Evolutionary conservation across 2,329 filamentous ascomycete species (phyloP).

Genomic region (Harringtonia lauricola): DNA sequence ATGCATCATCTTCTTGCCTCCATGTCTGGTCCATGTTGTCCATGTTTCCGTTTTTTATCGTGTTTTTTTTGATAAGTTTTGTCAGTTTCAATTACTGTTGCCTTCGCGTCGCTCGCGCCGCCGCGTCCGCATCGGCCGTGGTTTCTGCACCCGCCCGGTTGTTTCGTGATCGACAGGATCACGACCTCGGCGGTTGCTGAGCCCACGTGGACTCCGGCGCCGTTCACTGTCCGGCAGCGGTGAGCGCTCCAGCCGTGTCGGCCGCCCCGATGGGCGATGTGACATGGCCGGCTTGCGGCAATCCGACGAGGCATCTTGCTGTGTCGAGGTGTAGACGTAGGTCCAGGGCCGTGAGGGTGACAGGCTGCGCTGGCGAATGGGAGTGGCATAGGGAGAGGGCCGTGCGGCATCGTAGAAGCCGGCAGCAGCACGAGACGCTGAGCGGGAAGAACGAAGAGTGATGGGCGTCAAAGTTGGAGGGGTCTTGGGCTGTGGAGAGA

Average conservation of each 20-base stretch:
- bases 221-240: too few relatives aligned
- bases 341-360: not conserved
- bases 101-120: slow-evolving; percentile 13
- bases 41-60: not conserved
- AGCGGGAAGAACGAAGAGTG: too few relatives aligned
- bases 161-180: not conserved
- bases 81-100: slow-evolving; percentile 19
- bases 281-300: not conserved
- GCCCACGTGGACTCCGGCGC: too few relatives aligned
- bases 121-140: slow-evolving; percentile 12
- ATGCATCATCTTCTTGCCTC: too few relatives aligned
- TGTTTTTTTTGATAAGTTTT: not conserved
- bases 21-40: too few relatives aligned
- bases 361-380: slow-evolving; percentile 1
- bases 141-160: slow-evolving; percentile 11
- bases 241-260: not conserved
- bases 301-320: not conserved
- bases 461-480: too few relatives aligned
- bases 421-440: too few relatives aligned
- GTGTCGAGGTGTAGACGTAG: not conserved
- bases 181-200: not conserved
- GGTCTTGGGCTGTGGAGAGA: too few relatives aligned
- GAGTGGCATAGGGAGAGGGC: not conserved
- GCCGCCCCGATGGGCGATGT: not conserved
- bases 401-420: not conserved